Evolutionary conservation across 768 basidiomycete species (phyloP), one percentile per base, ranked within the genome.

Genomic region (Kwoniella pini): DNA sequence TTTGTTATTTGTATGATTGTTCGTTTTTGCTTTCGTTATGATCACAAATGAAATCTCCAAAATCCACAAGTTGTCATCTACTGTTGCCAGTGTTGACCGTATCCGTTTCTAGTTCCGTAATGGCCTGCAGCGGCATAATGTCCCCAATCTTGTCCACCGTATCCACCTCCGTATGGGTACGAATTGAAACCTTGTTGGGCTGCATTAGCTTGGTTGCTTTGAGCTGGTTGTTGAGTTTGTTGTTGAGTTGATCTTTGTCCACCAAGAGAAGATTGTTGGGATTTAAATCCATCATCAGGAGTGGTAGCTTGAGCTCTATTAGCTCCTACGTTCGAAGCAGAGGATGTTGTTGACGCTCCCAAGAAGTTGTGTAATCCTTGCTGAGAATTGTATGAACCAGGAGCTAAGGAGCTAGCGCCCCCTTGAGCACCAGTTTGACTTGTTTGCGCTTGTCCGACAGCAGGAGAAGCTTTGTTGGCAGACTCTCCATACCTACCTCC

Each of bases 71-170:
- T 4, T 46, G 7, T 7, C 6, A 50, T 30, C 38, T 59, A 71
- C 58, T 70, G 65, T 59, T 71, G 70, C 72, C 72, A 74, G 36
- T 66, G 62, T 28, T 61, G 51, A 54, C 70, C 11, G 6, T 19
- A 71, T 10, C 68, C 71, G 40, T 70, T 70, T 49, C 69, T 64
- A 17, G 63, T 58, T 28, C 66, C 57, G 56, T 59, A 54, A 24
- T 64, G 49, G 24, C 55, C 48, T 12, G 49, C 51, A 36, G 28
- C 57, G 22, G 68, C 73, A 51, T 77, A 75, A 40, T 70, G 70
- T 53, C 63, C 57, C 70, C 72, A 74, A 49, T 74, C 75, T 51
- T 71, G 70, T 33, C 63, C 62, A 3, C 64, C 67, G 57, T 74
- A 74, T 19, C 58, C 65, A 26, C 70, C 69, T 24, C 65, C 67